Evolutionary conservation across 2,329 filamentous ascomycete genomes (phyloP).

Genomic region (Acephala macrosclerotiorum): DNA sequence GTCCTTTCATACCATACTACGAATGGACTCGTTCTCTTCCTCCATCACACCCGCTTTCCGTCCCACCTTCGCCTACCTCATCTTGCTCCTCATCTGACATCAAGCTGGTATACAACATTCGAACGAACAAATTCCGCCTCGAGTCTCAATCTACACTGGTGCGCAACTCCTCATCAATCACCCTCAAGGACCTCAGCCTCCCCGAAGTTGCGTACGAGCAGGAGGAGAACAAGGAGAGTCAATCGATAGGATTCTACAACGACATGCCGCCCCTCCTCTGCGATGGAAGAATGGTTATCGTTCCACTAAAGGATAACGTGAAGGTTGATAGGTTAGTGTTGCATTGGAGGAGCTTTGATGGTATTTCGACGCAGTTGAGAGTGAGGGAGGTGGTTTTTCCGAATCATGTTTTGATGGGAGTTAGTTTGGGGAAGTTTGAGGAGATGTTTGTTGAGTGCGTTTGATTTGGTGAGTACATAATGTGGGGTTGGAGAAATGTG

Average conservation of each 20-base stretch:
- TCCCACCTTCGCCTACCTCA: no score
- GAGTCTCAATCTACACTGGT: not conserved
- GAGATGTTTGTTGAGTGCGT: constrained; percentile 2
- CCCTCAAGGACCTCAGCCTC: no score
- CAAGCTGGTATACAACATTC: constrained; percentile 32
- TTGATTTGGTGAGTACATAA: constrained; percentile 22
- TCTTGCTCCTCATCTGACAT: not conserved
- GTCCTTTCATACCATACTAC: not conserved
- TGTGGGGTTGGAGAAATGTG: not conserved
- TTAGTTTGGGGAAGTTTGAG: constrained; percentile 17
- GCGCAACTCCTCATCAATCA: not conserved
- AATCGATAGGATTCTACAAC: not conserved
- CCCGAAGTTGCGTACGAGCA: not conserved
- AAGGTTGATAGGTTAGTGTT: constrained; percentile 21
- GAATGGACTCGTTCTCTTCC: not conserved
- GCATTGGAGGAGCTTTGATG: constrained; percentile 23
- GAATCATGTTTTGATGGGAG: constrained; percentile 19
- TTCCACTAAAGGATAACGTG: constrained; percentile 24
- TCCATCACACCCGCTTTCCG: not conserved
- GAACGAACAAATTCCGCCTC: constrained; percentile 21
- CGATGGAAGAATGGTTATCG: constrained; percentile 28
- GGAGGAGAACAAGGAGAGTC: not conserved
- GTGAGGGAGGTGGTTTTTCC: constrained; percentile 21
- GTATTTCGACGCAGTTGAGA: constrained; percentile 19
- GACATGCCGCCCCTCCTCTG: constrained; percentile 29